phyloP scores from a whole-genome alignment of 2,329 filamentous ascomycete species.

The Botrytis galanthina region DNA sequence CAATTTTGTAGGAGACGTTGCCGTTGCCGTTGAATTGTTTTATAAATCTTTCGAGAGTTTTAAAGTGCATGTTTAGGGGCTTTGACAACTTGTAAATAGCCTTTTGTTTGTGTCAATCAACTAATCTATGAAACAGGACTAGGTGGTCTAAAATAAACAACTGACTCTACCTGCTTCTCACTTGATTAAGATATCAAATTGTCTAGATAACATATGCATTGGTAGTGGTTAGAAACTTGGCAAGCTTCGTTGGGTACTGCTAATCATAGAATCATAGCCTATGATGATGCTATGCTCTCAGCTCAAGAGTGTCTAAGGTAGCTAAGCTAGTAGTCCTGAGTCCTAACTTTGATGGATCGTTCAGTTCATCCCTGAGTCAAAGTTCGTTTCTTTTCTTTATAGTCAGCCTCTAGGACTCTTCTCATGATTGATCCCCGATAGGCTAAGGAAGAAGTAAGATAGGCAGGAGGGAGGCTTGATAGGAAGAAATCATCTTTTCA shows the following conservation, averaged over 20 bases:
- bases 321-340: background rate
- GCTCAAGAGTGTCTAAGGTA: background rate
- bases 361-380: slow-evolving; percentile 8
- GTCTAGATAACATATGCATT: background rate
- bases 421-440: background rate
- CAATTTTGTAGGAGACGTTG: background rate
- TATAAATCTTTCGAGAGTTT: background rate
- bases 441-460: background rate
- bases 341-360: background rate
- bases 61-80: background rate
- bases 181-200: background rate
- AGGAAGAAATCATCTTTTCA: background rate
- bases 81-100: background rate
- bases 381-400: background rate
- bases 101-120: background rate
- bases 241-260: background rate
- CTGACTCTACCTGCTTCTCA: background rate
- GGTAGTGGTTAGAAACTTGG: background rate
- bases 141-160: background rate
- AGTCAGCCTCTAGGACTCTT: background rate
- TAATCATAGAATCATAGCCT: background rate
- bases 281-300: background rate
- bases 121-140: background rate
- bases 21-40: background rate
- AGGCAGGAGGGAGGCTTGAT: background rate